Evolutionary conservation across 2,329 filamentous ascomycete genomes (phyloP).

Genomic region (Ciborinia camelliae): DNA sequence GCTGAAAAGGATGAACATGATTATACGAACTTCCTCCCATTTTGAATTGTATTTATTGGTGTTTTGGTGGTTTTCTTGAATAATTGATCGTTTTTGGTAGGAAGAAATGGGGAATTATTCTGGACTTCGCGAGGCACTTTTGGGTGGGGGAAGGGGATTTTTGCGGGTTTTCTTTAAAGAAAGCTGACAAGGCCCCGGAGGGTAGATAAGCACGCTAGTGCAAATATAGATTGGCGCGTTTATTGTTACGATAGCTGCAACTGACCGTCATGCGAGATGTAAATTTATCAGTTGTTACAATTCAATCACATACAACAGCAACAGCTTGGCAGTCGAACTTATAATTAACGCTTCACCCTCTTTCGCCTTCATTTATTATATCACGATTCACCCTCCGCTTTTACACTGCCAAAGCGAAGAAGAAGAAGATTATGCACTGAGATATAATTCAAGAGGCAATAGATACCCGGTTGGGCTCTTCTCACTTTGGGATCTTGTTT

Average conservation of each 20-base stretch:
- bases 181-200: conserved; percentile 11
- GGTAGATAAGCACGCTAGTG: not conserved
- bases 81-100: not conserved
- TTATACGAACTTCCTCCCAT: conserved; percentile 54
- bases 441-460: conserved; percentile 35
- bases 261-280: conserved; percentile 14
- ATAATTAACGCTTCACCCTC: conserved; percentile 5
- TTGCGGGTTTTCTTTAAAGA: conserved; percentile 14
- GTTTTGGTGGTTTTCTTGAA: conserved; percentile 1
- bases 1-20: not conserved
- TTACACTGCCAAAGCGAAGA: not conserved
- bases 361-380: not conserved
- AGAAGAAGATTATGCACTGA: conserved; percentile 34
- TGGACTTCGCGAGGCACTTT: conserved; percentile 9
- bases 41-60: conserved; percentile 38
- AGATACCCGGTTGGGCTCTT: conserved; percentile 41
- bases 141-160: conserved; percentile 12
- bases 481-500: conserved; percentile 38
- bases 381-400: not conserved
- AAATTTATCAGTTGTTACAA: conserved; percentile 12
- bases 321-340: not conserved
- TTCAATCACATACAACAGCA: not conserved
- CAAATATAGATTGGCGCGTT: not conserved
- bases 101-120: conserved; percentile 14
- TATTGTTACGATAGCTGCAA: conserved; percentile 8